Percentiles rank a stretch among this genome's conserved stretches.
These are phyloP conservation scores for Nakazawaea anatomiae DNA, from an alignment of 805 yeast species.

Conservation along the genomic window DNA sequence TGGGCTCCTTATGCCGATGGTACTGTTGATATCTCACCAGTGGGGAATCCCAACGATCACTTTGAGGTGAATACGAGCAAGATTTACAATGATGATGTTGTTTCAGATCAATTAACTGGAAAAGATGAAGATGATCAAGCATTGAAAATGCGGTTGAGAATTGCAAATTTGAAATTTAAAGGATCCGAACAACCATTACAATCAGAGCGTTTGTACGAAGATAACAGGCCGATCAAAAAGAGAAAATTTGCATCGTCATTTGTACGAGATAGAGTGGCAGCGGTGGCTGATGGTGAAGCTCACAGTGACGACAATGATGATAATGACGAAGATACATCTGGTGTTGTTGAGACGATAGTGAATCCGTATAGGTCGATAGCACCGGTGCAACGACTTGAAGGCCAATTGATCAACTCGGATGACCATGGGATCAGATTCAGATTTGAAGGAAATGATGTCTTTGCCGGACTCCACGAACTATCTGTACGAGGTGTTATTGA, in stretches of 20 bases:
- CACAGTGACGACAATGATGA: not conserved
- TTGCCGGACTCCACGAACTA: constrained; percentile 73
- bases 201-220: constrained; percentile 34
- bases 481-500: constrained; percentile 44
- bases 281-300: constrained; percentile 14
- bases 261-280: constrained; percentile 16
- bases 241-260: constrained; percentile 13
- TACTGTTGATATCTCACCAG: constrained; percentile 58
- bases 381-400: constrained; percentile 48
- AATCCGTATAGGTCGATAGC: constrained; percentile 46
- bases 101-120: not conserved
- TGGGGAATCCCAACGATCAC: constrained; percentile 41
- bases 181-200: constrained; percentile 38
- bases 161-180: constrained; percentile 57
- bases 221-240: constrained; percentile 21
- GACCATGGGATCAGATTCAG: constrained; percentile 22
- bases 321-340: constrained; percentile 5
- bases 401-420: constrained; percentile 24
- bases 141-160: constrained; percentile 23
- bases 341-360: not conserved
- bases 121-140: constrained; percentile 14
- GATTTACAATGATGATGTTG: constrained; percentile 14
- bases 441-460: constrained; percentile 64
- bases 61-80: constrained; percentile 21
- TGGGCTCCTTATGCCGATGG: constrained; percentile 75